These are phyloP conservation scores for Nannizzia gypsea DNA, from an alignment of 2,329 filamentous ascomycete species.

Conservation along the genomic window DNA sequence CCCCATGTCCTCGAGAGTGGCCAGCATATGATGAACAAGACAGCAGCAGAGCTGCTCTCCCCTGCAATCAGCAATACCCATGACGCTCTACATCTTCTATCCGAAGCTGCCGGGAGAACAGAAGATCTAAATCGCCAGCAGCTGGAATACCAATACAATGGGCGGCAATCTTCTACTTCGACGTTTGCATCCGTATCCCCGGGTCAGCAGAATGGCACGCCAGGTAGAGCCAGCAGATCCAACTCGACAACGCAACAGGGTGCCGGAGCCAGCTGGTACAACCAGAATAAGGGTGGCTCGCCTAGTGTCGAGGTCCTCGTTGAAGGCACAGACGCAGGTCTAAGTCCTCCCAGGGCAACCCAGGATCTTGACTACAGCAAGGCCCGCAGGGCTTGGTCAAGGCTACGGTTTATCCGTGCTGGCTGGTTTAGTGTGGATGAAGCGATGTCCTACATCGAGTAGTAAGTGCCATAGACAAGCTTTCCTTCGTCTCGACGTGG, in stretches of 20 bases:
- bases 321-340: conserved; percentile 8
- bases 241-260: conserved; percentile 28
- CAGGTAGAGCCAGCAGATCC: conserved; percentile 25
- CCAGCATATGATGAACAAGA: conserved; percentile 47
- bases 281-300: conserved; percentile 22
- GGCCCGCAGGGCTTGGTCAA: conserved; percentile 75
- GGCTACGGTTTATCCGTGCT: conserved; percentile 87
- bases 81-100: conserved; percentile 81
- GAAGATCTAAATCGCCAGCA: conserved; percentile 40
- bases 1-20: conserved; percentile 36
- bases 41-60: conserved; percentile 47
- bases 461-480: conserved; percentile 45
- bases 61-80: conserved; percentile 77
- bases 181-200: conserved; percentile 28
- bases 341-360: conserved; percentile 15
- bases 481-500: conserved; percentile 10
- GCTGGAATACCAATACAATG: conserved; percentile 35
- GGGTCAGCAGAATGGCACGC: conserved; percentile 25
- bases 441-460: conserved; percentile 86
- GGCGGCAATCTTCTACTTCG: conserved; percentile 29
- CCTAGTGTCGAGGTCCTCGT: conserved; percentile 6
- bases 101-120: conserved; percentile 59
- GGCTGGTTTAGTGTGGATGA: conserved; percentile 94
- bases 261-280: conserved; percentile 41
- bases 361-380: conserved; percentile 39